A percentile compares a stretch with the other conserved stretches of the same genome.
Conservation (phyloP, 345 rosid genomes). For the Eucalyptus cladocalyx region DNA sequence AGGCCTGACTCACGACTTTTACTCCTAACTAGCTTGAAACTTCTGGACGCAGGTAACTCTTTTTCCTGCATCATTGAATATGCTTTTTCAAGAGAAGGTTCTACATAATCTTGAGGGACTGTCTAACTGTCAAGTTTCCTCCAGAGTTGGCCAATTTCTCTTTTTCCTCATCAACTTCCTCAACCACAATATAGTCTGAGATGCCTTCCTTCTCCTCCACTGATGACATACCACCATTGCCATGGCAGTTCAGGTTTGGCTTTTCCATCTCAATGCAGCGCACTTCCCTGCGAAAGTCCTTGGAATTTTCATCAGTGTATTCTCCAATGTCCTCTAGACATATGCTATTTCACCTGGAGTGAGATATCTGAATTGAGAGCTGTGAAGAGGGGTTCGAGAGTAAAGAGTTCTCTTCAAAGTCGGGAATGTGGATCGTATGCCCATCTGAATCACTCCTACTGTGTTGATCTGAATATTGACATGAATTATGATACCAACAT, state of each 20-base stretch:
- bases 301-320: constrained; percentile 19
- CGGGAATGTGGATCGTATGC: constrained; percentile 37
- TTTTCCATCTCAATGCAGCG: constrained; percentile 46
- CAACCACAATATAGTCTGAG: constrained; percentile 5
- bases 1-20: constrained; percentile 58
- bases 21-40: constrained; percentile 45
- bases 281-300: constrained; percentile 39
- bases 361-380: constrained; percentile 10
- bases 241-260: constrained; percentile 5
- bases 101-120: constrained; percentile 6
- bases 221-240: constrained; percentile 6
- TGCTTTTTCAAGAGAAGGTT: constrained; percentile 25
- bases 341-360: constrained; percentile 1
- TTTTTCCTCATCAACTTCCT: constrained; percentile 8
- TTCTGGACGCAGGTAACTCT: constrained; percentile 13
- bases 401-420: constrained; percentile 26
- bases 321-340: constrained; percentile 21
- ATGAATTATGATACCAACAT: constrained; percentile 15
- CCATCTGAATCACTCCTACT: constrained; percentile 41
- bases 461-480: constrained; percentile 47
- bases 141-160: constrained; percentile 8
- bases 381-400: constrained; percentile 14
- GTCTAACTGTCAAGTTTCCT: constrained; percentile 6
- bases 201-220: background rate
- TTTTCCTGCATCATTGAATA: constrained; percentile 18